Evolutionary conservation across 2,329 filamentous ascomycete genomes (phyloP).

Genomic region (Aspergillus sp.): DNA sequence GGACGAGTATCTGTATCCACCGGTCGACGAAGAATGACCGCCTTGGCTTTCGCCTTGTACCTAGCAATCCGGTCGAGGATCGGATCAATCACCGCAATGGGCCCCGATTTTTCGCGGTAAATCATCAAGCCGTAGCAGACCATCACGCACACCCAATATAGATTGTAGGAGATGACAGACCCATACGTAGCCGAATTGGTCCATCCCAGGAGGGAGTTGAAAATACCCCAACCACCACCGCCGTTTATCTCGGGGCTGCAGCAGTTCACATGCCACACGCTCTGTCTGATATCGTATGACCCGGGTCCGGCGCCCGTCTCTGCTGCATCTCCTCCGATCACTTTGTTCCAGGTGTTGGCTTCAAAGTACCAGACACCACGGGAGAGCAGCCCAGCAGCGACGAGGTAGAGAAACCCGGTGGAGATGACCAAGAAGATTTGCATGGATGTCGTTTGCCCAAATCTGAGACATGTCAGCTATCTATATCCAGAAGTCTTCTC

Average conservation of each 20-base stretch:
- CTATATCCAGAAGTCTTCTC: no score
- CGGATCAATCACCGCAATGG: no score
- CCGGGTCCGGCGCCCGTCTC: constrained; percentile 68
- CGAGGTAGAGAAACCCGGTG: constrained; percentile 79
- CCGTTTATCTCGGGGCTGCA: constrained; percentile 73
- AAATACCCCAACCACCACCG: constrained; percentile 79
- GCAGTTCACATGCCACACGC: constrained; percentile 84
- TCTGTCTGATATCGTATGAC: constrained; percentile 75
- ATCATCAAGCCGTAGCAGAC: constrained; percentile 63
- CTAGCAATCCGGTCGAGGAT: no score
- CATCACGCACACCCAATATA: constrained; percentile 80
- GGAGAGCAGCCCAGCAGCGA: constrained; percentile 79
- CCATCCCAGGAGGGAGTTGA: constrained; percentile 86
- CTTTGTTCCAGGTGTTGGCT: constrained; percentile 64
- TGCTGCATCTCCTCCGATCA: constrained; percentile 55
- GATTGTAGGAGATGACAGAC: constrained; percentile 80
- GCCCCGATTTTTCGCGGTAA: constrained; percentile 56
- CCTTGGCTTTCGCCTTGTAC: no score
- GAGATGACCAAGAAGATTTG: constrained; percentile 77
- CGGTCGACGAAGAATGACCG: no score
- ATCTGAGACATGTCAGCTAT: constrained; percentile 32
- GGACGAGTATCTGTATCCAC: no score
- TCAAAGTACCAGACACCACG: constrained; percentile 73
- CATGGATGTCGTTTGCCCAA: constrained; percentile 61
- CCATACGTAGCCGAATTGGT: constrained; percentile 85